These are phyloP conservation scores for Penicillium sp. DNA, from an alignment of 2,329 filamentous ascomycete genomes.

Conservation along the genomic window DNA sequence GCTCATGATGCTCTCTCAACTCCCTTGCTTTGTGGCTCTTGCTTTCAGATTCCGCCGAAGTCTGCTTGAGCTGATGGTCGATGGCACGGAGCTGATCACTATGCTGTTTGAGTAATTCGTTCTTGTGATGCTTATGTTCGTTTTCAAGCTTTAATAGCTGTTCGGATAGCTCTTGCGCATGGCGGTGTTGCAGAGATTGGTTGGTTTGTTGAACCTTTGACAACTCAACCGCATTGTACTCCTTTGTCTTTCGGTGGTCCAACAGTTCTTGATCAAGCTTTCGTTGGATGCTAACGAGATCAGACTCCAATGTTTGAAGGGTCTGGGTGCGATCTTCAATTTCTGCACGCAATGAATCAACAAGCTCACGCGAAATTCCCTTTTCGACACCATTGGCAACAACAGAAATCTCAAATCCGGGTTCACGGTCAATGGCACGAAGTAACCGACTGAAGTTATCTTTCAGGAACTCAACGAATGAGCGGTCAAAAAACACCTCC, in stretches of 20 bases:
- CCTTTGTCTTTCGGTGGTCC: conserved; percentile 66
- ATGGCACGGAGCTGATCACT: conserved; percentile 49
- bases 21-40: conserved; percentile 29
- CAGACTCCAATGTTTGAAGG: conserved; percentile 57
- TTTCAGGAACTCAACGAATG: conserved; percentile 91
- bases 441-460: conserved; percentile 87
- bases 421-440: conserved; percentile 85
- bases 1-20: conserved; percentile 50
- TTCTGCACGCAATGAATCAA: conserved; percentile 78
- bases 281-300: conserved; percentile 54
- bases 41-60: conserved; percentile 41
- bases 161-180: conserved; percentile 64
- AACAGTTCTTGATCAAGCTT: conserved; percentile 68
- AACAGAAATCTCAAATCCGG: conserved; percentile 79
- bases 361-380: conserved; percentile 87
- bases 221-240: conserved; percentile 55
- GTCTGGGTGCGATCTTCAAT: conserved; percentile 68
- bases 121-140: conserved; percentile 45
- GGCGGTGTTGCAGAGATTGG: conserved; percentile 66
- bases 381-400: conserved; percentile 77
- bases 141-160: conserved; percentile 40
- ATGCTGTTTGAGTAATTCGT: conserved; percentile 44
- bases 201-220: conserved; percentile 63
- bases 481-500: conserved; percentile 79
- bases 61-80: conserved; percentile 49